Base-by-base conservation (phyloP, 1,139 yeast species). In the Zygoascus sp. region DNA sequence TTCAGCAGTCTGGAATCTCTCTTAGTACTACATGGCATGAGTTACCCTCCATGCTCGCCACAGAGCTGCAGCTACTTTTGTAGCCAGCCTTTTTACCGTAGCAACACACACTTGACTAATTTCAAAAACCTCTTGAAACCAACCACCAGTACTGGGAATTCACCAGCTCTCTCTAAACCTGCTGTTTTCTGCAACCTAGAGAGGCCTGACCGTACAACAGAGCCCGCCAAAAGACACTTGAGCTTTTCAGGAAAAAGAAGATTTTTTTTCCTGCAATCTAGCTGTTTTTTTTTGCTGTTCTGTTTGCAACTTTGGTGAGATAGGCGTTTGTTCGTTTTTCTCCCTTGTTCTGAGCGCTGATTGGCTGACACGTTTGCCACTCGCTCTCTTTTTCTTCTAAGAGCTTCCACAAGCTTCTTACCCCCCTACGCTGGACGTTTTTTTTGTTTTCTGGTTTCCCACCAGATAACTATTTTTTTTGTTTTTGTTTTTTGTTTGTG, bases 361-460 rank as follows among this genome's bases (percentile, higher is more conserved):
- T 40, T 40, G 30, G 43, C 39, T 40, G 37, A 21, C n/a, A 19
- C 5, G 13, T 9, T 40, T 20, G 43, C 43, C 36, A 30, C 37
- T 37, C 20, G 36, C 19, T 16, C 17, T 27, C n/a, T 19, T 35
- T 35, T 19, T 22, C 21, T 40, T 32, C 43, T 30, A 20, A 30
- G 20, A 30, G 43, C 43, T 40, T 40, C 43, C 20, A 30, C 3
- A 7, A 35, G 25, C 25, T 30, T 30, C 34, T 30, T 15, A 8
- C 34, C 13, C 10, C 13, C 11, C 13, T 35, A 9, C 39, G 39
- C 39, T 35, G 39, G 39, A 20, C 39, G 39, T 35, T 20, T 6
- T n/a, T n/a, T 21, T n/a, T n/a, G n/a, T n/a, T n/a, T n/a, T n/a
- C n/a, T n/a, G n/a, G n/a, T n/a, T n/a, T n/a, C n/a, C n/a, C n/a